Percentiles rank a stretch among this genome's conserved stretches.
phyloP scores from a whole-genome alignment of 2,329 filamentous ascomycete genomes.

The Biscogniauxia mediterranea region DNA sequence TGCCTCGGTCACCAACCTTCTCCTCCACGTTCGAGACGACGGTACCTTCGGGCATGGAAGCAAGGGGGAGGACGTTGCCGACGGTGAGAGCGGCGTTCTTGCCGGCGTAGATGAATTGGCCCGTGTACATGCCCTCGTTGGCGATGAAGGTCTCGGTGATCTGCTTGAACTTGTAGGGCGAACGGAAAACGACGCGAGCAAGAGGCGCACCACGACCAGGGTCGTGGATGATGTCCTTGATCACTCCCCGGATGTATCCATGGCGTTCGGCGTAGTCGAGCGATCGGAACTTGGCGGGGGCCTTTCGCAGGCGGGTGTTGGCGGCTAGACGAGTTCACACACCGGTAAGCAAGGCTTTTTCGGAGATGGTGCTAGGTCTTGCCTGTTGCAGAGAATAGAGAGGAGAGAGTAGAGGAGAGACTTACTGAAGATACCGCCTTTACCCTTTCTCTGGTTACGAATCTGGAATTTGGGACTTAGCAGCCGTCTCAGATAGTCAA shows the following conservation, averaged over 20 bases:
- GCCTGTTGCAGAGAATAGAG: no score
- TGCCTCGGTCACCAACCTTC: slow-evolving; percentile 95
- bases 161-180: slow-evolving; percentile 98
- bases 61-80: slow-evolving; percentile 94
- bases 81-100: slow-evolving; percentile 97
- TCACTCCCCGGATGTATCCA: slow-evolving; percentile 95
- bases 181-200: slow-evolving; percentile 93
- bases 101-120: slow-evolving; percentile 99
- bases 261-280: slow-evolving; percentile 97
- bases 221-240: slow-evolving; percentile 99
- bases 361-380: background rate
- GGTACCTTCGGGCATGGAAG: slow-evolving; percentile 97
- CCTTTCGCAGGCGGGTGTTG: slow-evolving; percentile 91
- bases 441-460: slow-evolving; percentile 56
- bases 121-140: slow-evolving; percentile 99
- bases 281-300: slow-evolving; percentile 89
- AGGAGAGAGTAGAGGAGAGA: no score
- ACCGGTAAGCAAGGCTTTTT: slow-evolving; percentile 19
- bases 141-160: slow-evolving; percentile 99
- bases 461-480: slow-evolving; percentile 39
- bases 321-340: slow-evolving; percentile 50
- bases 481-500: slow-evolving; percentile 2
- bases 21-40: slow-evolving; percentile 99
- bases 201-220: slow-evolving; percentile 96
- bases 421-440: slow-evolving; percentile 37